These are phyloP conservation scores for Artemisia argyi DNA, from an alignment of 129 eudicot genomes.

Conservation along the genomic window DNA sequence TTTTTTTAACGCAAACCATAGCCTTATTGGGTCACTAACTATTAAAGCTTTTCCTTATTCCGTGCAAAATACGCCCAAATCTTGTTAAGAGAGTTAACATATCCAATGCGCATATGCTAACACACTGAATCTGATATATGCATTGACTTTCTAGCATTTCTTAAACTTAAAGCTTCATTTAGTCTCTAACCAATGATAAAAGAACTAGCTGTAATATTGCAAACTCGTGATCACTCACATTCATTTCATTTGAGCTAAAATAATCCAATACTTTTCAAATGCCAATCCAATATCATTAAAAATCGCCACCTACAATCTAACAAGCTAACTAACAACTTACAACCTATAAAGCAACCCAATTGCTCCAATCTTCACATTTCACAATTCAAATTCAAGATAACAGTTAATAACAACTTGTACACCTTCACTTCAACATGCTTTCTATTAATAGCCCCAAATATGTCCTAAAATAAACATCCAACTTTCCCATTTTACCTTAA, in stretches of 20 bases:
- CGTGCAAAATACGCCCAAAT: slow-evolving; percentile 3
- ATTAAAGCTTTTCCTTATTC: background rate
- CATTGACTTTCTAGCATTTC: background rate
- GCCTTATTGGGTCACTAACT: background rate
- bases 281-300: background rate
- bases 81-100: background rate
- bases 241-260: slow-evolving; percentile 5
- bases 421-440: no score
- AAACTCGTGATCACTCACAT: background rate
- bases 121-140: background rate
- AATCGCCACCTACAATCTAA: no score
- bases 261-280: background rate
- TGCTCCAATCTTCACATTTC: no score
- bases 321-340: no score
- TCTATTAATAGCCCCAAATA: no score
- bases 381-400: no score
- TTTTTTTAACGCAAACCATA: background rate
- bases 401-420: no score
- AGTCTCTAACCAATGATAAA: no score
- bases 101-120: no score
- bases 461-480: no score
- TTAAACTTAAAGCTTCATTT: background rate
- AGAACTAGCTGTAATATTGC: no score
- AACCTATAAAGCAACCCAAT: no score
- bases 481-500: background rate